A percentile compares a stretch with the other conserved stretches of the same genome.
Conservation (phyloP, 768 basidiomycete genomes). For the Serendipita indica region DNA sequence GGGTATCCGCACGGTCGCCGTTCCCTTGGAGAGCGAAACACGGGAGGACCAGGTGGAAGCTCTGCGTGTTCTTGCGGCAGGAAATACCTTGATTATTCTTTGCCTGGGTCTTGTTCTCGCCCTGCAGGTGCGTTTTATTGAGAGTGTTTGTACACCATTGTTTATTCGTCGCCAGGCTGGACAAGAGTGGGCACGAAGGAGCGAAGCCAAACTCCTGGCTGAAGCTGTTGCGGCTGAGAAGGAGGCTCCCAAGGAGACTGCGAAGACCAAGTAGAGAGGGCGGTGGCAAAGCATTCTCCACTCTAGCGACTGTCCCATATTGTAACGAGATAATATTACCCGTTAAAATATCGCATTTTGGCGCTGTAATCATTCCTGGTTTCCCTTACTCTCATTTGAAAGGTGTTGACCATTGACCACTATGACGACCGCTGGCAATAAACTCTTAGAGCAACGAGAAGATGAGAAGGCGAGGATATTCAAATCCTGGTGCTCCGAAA, state of each 20-base stretch:
- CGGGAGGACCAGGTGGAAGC: conserved; percentile 58
- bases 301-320: neutral
- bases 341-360: no score
- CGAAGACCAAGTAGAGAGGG: conserved; percentile 14
- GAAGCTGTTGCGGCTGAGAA: conserved; percentile 27
- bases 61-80: conserved; percentile 67
- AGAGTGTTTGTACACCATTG: conserved; percentile 9
- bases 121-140: conserved; percentile 47
- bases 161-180: conserved; percentile 41
- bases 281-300: neutral
- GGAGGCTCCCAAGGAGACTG: conserved; percentile 16
- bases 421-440: no score
- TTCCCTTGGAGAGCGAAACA: conserved; percentile 42
- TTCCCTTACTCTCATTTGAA: no score
- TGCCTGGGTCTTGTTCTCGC: conserved; percentile 48
- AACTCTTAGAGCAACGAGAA: no score
- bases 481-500: conserved; percentile 17
- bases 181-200: conserved; percentile 65
- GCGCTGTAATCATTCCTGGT: no score
- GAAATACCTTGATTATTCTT: conserved; percentile 68
- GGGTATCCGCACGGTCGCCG: conserved; percentile 57
- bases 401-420: no score
- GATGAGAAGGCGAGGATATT: conserved; percentile 7
- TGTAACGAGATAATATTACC: no score
- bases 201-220: conserved; percentile 34